Percentiles rank a stretch among this genome's conserved stretches.
These are phyloP conservation scores for Croton laevigatus DNA, from an alignment of 441 rosid species.

Conservation along the genomic window DNA sequence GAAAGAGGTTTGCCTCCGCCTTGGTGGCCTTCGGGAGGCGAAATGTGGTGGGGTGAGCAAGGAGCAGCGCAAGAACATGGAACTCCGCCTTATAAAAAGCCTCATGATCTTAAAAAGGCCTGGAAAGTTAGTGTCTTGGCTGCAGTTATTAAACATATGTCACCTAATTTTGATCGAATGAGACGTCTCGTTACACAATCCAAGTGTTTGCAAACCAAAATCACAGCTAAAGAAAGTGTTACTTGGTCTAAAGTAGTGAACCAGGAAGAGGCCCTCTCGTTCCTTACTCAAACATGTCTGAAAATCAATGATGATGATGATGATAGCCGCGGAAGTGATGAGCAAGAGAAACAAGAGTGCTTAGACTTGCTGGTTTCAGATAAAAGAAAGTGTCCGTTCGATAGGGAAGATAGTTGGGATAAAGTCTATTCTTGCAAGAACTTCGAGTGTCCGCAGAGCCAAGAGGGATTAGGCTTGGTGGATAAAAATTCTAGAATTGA, in stretches of 20 bases:
- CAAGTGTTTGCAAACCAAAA: slow-evolving; percentile 45
- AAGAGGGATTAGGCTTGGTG: slow-evolving; percentile 19
- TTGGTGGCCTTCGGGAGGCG: slow-evolving; percentile 64
- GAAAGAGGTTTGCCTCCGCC: slow-evolving; percentile 59
- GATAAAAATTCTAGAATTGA: slow-evolving; percentile 32
- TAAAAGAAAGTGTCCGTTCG: slow-evolving; percentile 36
- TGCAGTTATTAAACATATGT: slow-evolving; percentile 61
- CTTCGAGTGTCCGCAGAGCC: slow-evolving; percentile 20
- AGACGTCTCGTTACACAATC: slow-evolving; percentile 40
- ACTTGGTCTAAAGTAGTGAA: slow-evolving; percentile 38
- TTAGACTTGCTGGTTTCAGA: background rate
- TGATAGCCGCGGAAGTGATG: background rate
- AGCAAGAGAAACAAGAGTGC: background rate
- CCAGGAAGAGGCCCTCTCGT: slow-evolving; percentile 34
- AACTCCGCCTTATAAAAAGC: slow-evolving; percentile 63
- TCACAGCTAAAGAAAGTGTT: slow-evolving; percentile 39
- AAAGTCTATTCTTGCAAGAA: slow-evolving; percentile 20
- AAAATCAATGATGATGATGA: background rate
- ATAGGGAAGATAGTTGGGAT: background rate
- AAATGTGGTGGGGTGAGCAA: slow-evolving; percentile 68
- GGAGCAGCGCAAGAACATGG: slow-evolving; percentile 52
- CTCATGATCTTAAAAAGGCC: slow-evolving; percentile 60
- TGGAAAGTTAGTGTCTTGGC: slow-evolving; percentile 67
- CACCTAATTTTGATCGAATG: slow-evolving; percentile 39
- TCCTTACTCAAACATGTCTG: slow-evolving; percentile 22